A percentile compares a stretch with the other conserved stretches of the same genome.
Evolutionary conservation across 2,329 filamentous ascomycete genomes (phyloP).

Genomic region (Nigrograna mackinnonii): DNA sequence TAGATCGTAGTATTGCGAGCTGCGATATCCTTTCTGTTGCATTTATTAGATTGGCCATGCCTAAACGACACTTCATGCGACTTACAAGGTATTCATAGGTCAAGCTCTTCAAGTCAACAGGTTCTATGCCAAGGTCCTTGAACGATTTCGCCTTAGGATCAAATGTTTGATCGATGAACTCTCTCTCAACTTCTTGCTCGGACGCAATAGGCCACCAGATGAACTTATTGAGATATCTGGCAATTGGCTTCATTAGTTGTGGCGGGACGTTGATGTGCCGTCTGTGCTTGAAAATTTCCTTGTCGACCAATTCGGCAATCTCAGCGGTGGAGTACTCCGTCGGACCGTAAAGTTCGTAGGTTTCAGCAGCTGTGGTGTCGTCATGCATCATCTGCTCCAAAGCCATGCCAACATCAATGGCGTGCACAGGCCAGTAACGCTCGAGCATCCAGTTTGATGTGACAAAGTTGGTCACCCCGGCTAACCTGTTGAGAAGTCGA

Average conservation of each 20-base stretch:
- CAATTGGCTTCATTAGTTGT: constrained; percentile 73
- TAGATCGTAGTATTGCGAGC: constrained; percentile 85
- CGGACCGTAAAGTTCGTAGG: constrained; percentile 92
- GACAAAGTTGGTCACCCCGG: constrained; percentile 77
- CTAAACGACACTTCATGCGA: constrained; percentile 18
- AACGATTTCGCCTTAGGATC: constrained; percentile 93
- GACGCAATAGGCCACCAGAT: constrained; percentile 90
- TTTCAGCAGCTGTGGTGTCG: constrained; percentile 86
- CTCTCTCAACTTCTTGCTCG: constrained; percentile 83
- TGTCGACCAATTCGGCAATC: constrained; percentile 85
- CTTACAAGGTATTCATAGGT: constrained; percentile 94
- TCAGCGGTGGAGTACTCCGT: constrained; percentile 89
- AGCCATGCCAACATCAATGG: constrained; percentile 85
- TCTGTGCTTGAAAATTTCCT: constrained; percentile 87
- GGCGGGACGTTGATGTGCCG: constrained; percentile 92
- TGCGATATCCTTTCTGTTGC: constrained; percentile 82
- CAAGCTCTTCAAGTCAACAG: constrained; percentile 80
- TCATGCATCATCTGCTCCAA: constrained; percentile 90
- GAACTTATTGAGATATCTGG: constrained; percentile 74
- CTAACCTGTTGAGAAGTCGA: constrained; percentile 83
- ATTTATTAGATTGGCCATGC: constrained; percentile 11
- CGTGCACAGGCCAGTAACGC: constrained; percentile 88
- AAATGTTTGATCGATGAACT: constrained; percentile 91
- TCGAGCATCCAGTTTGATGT: constrained; percentile 94
- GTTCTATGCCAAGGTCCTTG: constrained; percentile 87